phyloP scores from a whole-genome alignment of 768 basidiomycete genomes.

The Mycena epipterygia region DNA sequence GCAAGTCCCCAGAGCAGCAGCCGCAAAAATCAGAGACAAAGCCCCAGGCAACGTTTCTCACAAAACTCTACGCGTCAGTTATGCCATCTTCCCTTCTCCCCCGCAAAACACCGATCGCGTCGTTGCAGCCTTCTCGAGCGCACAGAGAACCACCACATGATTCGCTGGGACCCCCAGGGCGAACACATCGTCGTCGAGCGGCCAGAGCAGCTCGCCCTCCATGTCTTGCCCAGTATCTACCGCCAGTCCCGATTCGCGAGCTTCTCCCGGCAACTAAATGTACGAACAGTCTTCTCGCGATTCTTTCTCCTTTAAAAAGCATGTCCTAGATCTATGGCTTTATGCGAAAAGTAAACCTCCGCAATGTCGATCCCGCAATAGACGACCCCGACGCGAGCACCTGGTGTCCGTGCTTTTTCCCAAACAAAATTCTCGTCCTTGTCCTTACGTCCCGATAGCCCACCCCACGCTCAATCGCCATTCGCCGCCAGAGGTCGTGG shows the following conservation, averaged over 20 bases:
- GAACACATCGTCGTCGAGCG: constrained; percentile 96
- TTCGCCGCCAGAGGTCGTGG: constrained; percentile 90
- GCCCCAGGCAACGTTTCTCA: constrained; percentile 95
- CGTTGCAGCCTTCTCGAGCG: constrained; percentile 82
- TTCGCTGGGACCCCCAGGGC: constrained; percentile 94
- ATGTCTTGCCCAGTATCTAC: constrained; percentile 94
- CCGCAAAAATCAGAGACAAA: constrained; percentile 81
- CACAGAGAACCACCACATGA: constrained; percentile 96
- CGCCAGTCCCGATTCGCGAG: constrained; percentile 97
- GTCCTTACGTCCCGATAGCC: too few species aligned
- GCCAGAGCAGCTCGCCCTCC: constrained; percentile 93
- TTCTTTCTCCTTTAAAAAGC: constrained; percentile 39
- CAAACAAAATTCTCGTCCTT: too few species aligned
- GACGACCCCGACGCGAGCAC: constrained; percentile 97
- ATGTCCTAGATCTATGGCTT: constrained; percentile 91
- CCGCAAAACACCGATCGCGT: constrained; percentile 34
- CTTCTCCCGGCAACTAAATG: constrained; percentile 98
- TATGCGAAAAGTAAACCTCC: constrained; percentile 97
- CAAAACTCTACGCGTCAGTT: constrained; percentile 94
- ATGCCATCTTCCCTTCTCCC: constrained; percentile 10
- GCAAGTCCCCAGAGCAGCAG: constrained; percentile 55
- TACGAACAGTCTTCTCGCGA: constrained; percentile 60
- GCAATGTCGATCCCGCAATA: constrained; percentile 94
- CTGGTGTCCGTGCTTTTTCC: constrained; percentile 80
- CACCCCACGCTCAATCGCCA: constrained; percentile 93